phyloP scores from a whole-genome alignment of 139 green algal genomes.

The Micromonas pusilla region DNA sequence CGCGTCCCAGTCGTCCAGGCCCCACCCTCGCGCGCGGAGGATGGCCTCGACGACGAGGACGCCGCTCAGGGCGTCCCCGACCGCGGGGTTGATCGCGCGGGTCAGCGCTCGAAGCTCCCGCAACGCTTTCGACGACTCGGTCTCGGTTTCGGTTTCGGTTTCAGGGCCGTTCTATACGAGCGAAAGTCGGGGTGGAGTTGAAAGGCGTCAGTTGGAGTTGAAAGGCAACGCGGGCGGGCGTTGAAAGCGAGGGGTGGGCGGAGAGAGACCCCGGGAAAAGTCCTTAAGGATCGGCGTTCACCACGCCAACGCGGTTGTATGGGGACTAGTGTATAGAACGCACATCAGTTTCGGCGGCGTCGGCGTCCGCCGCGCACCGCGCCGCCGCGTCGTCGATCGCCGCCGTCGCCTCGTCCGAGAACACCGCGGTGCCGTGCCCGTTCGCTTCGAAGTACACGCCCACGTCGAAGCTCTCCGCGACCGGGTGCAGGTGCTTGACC shows the following conservation, averaged over 20 bases:
- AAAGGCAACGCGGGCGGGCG: no score
- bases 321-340: no score
- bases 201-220: no score
- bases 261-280: no score
- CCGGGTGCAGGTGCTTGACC: conserved; percentile 84
- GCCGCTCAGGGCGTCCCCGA: conserved; percentile 82
- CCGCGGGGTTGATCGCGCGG: conserved; percentile 39
- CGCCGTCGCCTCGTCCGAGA: conserved; percentile 52
- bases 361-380: not conserved
- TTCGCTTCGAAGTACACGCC: conserved; percentile 99
- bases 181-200: no score
- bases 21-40: conserved; percentile 46
- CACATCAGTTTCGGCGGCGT: no score
- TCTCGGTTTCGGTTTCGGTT: not conserved
- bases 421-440: conserved; percentile 91
- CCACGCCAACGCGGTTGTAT: no score
- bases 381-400: conserved; percentile 43
- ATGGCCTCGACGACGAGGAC: conserved; percentile 84
- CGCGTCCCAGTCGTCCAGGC: conserved; percentile 60
- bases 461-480: conserved; percentile 72
- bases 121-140: not conserved
- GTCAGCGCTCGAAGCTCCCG: not conserved
- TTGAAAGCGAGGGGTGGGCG: no score
- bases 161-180: no score
- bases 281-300: no score